phyloP scores from a whole-genome alignment of 2,329 filamentous ascomycete species.

The Botrytis squamosa region DNA sequence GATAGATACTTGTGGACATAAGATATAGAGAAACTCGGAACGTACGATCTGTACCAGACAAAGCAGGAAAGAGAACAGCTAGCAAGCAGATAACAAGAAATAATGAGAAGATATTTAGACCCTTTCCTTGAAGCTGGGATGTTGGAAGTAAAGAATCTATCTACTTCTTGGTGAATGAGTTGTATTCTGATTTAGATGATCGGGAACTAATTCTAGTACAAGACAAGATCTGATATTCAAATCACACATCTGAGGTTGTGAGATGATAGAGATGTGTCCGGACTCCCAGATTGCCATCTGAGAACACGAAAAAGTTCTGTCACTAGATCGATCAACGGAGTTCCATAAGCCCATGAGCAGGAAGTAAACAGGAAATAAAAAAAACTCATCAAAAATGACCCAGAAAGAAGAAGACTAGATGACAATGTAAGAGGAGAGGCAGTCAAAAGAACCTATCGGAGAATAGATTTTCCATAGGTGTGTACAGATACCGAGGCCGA shows the following conservation, averaged over 20 bases:
- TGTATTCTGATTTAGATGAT: not conserved
- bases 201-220: not conserved
- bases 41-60: conserved; percentile 5
- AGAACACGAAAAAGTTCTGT: not conserved
- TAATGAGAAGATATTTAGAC: not conserved
- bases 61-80: not conserved
- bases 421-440: not conserved
- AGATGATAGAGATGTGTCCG: not conserved
- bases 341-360: not conserved
- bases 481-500: not conserved
- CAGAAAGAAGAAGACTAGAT: not conserved
- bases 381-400: too few species aligned
- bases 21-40: not conserved
- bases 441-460: conserved; percentile 9
- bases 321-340: not conserved
- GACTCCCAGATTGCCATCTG: not conserved
- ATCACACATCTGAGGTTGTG: not conserved
- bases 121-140: not conserved
- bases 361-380: not conserved
- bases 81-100: not conserved
- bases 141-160: not conserved
- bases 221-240: not conserved
- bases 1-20: not conserved
- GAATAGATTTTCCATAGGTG: not conserved
- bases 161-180: not conserved